Evolutionary conservation across 2,329 filamentous ascomycete genomes (phyloP).

Genomic region (Geosmithia flava): DNA sequence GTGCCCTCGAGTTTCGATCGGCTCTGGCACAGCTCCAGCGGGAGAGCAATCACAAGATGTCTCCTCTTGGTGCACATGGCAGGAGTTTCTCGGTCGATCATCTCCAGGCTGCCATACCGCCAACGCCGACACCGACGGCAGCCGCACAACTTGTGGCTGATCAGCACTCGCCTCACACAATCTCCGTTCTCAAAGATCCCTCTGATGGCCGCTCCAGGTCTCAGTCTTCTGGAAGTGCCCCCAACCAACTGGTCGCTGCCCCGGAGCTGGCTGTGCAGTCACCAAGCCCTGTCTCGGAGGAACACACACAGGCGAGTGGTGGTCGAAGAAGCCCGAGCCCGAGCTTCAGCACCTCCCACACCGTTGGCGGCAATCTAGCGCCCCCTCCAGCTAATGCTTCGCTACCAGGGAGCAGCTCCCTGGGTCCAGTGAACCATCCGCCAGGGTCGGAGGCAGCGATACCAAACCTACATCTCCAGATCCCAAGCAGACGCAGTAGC

Average conservation of each 20-base stretch:
- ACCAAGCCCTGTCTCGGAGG: neutral
- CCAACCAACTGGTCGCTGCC: slow-evolving; percentile 5
- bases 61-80: slow-evolving; percentile 52
- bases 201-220: slow-evolving; percentile 20
- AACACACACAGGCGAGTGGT: neutral
- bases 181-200: neutral
- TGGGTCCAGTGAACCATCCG: neutral
- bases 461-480: slow-evolving; percentile 27
- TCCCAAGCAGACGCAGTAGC: slow-evolving; percentile 28
- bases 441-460: neutral
- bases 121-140: neutral
- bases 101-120: slow-evolving; percentile 3
- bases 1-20: slow-evolving; percentile 85
- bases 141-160: neutral
- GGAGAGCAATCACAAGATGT: slow-evolving; percentile 62
- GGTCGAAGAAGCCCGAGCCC: slow-evolving; percentile 6
- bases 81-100: slow-evolving; percentile 37
- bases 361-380: slow-evolving; percentile 26
- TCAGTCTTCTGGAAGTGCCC: slow-evolving; percentile 31
- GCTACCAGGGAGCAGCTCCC: neutral
- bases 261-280: slow-evolving; percentile 5
- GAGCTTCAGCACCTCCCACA: slow-evolving; percentile 17
- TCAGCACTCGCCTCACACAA: neutral
- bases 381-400: slow-evolving; percentile 19
- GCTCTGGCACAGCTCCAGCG: slow-evolving; percentile 78